Evolutionary conservation across 2,329 filamentous ascomycete genomes (phyloP).

Genomic region (Hyphodiscus sp.): DNA sequence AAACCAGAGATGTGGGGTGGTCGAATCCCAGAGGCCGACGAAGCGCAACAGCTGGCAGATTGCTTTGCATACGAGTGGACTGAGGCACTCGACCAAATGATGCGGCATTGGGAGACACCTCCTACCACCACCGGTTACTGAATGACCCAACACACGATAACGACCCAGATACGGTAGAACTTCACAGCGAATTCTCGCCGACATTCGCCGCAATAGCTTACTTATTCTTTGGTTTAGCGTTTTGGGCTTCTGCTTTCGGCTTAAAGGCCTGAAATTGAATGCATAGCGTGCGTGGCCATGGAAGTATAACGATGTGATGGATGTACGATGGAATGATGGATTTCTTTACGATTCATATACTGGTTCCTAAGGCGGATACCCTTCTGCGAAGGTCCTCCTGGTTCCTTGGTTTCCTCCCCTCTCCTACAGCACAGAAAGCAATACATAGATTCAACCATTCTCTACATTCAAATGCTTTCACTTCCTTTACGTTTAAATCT

Average conservation of each 20-base stretch:
- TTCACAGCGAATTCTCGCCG: no score
- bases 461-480: background rate
- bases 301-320: background rate
- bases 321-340: background rate
- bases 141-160: background rate
- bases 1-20: slow-evolving; percentile 66
- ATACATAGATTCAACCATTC: background rate
- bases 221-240: background rate
- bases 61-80: slow-evolving; percentile 65
- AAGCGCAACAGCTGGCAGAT: slow-evolving; percentile 50
- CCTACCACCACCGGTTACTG: slow-evolving; percentile 53
- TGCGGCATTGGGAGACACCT: slow-evolving; percentile 59
- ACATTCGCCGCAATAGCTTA: background rate
- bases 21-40: slow-evolving; percentile 45
- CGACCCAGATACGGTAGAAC: no score
- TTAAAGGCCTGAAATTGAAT: background rate
- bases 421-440: background rate
- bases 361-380: background rate
- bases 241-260: background rate
- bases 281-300: background rate
- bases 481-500: no score
- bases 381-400: background rate
- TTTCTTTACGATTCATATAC: background rate
- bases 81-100: slow-evolving; percentile 56
- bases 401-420: background rate